Conservation (phyloP, 139 green algal species). For the Deuterostichococcus epilithicus region DNA sequence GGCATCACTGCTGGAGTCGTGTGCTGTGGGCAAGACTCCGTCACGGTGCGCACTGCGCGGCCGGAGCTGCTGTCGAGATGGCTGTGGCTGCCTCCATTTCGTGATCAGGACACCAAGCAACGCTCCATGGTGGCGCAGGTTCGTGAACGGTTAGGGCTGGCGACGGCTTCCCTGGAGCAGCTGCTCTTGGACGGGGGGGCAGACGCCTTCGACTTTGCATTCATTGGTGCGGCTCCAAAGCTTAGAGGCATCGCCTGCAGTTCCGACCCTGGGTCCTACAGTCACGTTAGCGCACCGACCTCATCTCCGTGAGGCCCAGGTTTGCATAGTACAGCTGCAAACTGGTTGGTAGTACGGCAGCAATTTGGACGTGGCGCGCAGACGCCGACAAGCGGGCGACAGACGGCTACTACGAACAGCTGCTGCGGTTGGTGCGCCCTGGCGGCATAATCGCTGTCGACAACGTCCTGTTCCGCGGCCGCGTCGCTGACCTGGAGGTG, state of each 20-base stretch:
- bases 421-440: constrained; percentile 74
- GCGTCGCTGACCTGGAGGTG: constrained; percentile 22
- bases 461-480: constrained; percentile 84
- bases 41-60: too few species aligned
- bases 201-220: constrained; percentile 77
- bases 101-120: too few species aligned
- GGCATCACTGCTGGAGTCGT: too few species aligned
- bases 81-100: too few species aligned
- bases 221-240: constrained; percentile 70
- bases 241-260: too few species aligned
- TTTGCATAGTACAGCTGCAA: too few species aligned
- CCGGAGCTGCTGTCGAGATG: too few species aligned
- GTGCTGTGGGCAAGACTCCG: too few species aligned
- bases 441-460: constrained; percentile 88
- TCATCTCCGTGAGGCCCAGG: too few species aligned
- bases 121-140: constrained; percentile 16
- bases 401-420: constrained; percentile 77
- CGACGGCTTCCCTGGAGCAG: constrained; percentile 26
- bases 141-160: constrained; percentile 22
- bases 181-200: constrained; percentile 34
- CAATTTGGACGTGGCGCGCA: constrained; percentile 24
- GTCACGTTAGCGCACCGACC: too few species aligned
- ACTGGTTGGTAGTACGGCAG: too few species aligned
- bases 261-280: too few species aligned
- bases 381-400: constrained; percentile 91